Base-by-base conservation (phyloP, 164 flowering plant species). In the Litsea cubeba region DNA sequence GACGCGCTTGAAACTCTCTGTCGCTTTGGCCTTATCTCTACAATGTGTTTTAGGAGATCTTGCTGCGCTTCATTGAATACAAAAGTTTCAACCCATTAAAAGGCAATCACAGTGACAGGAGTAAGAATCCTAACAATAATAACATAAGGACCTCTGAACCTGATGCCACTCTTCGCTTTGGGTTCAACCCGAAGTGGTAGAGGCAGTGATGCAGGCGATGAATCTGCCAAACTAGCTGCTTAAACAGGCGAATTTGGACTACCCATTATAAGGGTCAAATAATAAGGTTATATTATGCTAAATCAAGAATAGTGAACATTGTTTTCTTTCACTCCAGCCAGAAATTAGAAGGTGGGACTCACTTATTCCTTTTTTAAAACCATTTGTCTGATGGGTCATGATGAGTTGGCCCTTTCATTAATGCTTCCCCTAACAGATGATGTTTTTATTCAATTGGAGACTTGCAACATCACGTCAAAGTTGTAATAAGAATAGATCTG, bases 141-240 rank as follows among this genome's bases (percentile, higher is more conserved):
- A 68, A 32, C 51, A 62, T 46, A 50, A 73, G 72, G 46, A 76
- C 67, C 72, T 70, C 24, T 20, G 46, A 66, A 91, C 99, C 97
- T 91, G 72, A 93, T 93, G 35, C 97, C 96, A 79, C 97, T 93
- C 82, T 93, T 95, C 70, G 95, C 84, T 83, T 90, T 95, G 51
- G 98, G 96, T 78, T 95, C 99, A 71, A 93, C 91, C 74, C 96
- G 93, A 62, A 91, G 93, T 14, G 99, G 87, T 81, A 95, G 78
- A 23, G 98, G 97, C 79, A 88, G 83, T 23, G 88, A 69, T 71
- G 93, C 92, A 72, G 97, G 91, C 60, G 96, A 80, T 64, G 98
- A 85, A 87, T 95, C 99, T 3, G 91, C 96, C 78, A 89, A 72
- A 80, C 78, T 90, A 68, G 97, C 99, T 76, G 99, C 99, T 87